Percentiles rank a stretch among this genome's conserved stretches.
phyloP scores from a whole-genome alignment of 352 stramenopile genomes.

The Globisporangium mamillatum region DNA sequence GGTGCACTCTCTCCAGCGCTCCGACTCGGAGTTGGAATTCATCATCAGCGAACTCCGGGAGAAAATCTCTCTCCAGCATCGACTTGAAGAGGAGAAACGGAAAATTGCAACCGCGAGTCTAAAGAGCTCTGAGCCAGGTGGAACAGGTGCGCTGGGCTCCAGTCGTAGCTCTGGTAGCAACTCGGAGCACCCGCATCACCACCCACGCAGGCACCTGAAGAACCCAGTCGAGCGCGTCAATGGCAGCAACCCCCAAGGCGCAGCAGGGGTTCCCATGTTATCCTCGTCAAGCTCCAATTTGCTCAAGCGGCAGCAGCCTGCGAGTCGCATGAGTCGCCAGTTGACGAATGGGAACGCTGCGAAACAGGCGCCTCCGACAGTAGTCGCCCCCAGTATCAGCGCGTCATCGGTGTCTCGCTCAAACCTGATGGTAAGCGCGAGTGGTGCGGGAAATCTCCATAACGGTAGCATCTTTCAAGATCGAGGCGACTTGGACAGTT shows the following conservation, averaged over 20 bases:
- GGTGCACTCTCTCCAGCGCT: conserved; percentile 21
- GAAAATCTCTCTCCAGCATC: conserved; percentile 48
- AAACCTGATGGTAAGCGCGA: not conserved
- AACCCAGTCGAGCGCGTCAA: conserved; percentile 59
- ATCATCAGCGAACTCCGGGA: conserved; percentile 65
- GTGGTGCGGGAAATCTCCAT: not conserved
- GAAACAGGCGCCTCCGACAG: not conserved
- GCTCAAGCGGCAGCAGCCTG: conserved; percentile 13
- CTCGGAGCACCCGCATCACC: conserved; percentile 17
- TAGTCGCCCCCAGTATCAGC: conserved; percentile 8
- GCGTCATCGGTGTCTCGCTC: not conserved
- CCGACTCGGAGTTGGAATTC: conserved; percentile 61
- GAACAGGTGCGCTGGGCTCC: conserved; percentile 4
- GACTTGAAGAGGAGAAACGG: conserved; percentile 13
- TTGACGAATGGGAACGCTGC: not conserved
- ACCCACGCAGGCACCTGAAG: conserved; percentile 52
- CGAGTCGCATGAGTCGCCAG: not conserved
- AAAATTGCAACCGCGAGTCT: not conserved
- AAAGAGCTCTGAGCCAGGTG: not conserved
- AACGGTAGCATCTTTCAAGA: not conserved
- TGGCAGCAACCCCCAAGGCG: conserved; percentile 8
- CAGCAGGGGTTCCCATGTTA: not conserved
- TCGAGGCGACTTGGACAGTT: not conserved
- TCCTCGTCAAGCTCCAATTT: not conserved
- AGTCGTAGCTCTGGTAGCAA: conserved; percentile 11